Evolutionary conservation across 257 asterid genomes (phyloP), one percentile per base, ranked within the genome.

Genomic region (Nicotiana paniculata): DNA sequence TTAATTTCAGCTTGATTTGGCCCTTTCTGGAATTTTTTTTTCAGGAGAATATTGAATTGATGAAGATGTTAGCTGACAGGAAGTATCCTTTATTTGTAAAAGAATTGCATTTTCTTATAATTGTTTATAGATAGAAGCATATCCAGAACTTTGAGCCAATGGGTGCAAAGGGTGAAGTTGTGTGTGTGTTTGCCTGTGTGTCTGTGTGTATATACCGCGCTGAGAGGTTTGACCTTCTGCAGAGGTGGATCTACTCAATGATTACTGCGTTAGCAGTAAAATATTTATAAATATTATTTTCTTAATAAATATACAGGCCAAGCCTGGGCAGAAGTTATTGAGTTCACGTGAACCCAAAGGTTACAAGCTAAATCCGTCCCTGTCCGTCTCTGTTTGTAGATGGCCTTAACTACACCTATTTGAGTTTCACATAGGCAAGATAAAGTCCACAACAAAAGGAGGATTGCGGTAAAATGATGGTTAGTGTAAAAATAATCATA

Each of bases 11-110:
- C 68, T 81, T 35, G 79, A 53, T 88, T 37, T 65, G 77, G 57
- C 16, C n/a, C 24, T 81, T 55, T 24, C 81, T 13, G 1, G 57
- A 10, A 80, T 81, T 48, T 80, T 66, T 82, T 55, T 39, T 83
- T 43, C 82, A 93, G 98, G 97, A 92, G 79, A 90, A 91, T 83
- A 12, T 77, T 89, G 83, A 90, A 59, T 83, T 92, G 70, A 61
- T 68, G 85, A 89, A 89, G 89, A 83, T 91, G 72, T 18, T 94
- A 84, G 95, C 83, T 28, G 96, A 91, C 54, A 88, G 91, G 89
- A 88, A 89, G 98, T 92, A 94, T 91, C 95, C 93, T 88, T 84
- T 67, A 17, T 7, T 32, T 67, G 30, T 17, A 32, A 7, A 67
- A 9, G 24, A 35, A 17, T 7, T 33, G 76, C 53, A 33, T 35